Evolutionary conservation across 371 early-diverging fungal genomes (phyloP).

Genomic region (Syncephalis plumigaleata): DNA sequence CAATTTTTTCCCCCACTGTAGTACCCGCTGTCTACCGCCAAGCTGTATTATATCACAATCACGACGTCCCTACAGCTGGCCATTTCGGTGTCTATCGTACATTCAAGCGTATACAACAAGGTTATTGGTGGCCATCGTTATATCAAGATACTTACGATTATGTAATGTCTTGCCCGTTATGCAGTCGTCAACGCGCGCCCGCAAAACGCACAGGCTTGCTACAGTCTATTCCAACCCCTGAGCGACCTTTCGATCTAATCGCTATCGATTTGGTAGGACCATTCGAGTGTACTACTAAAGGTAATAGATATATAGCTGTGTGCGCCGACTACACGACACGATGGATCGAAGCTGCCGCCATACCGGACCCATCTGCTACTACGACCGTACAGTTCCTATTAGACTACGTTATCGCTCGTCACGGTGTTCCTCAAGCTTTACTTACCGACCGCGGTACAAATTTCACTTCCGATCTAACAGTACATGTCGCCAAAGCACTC

Average conservation of each 20-base stretch:
- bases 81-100: not conserved
- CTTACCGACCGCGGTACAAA: constrained; percentile 12
- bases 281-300: not conserved
- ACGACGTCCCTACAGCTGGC: not conserved
- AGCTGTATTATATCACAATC: too few relatives aligned
- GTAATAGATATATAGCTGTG: constrained; percentile 1
- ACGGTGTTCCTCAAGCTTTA: constrained; percentile 7
- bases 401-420: not conserved
- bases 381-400: not conserved
- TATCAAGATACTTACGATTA: not conserved
- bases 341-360: not conserved
- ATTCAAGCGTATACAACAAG: not conserved
- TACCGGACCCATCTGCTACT: not conserved
- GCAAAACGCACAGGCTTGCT: not conserved
- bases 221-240: not conserved
- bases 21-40: too few relatives aligned
- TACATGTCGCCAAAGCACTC: constrained; percentile 2
- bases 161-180: not conserved
- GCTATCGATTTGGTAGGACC: constrained; percentile 6
- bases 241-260: not conserved
- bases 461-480: constrained; percentile 6
- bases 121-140: not conserved
- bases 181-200: not conserved
- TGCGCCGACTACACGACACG: constrained; percentile 6
- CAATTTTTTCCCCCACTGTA: too few relatives aligned